Percentiles rank a stretch among this genome's conserved stretches.
Conservation (phyloP, 2,329 filamentous ascomycete species). For the Penicillium paneum region DNA sequence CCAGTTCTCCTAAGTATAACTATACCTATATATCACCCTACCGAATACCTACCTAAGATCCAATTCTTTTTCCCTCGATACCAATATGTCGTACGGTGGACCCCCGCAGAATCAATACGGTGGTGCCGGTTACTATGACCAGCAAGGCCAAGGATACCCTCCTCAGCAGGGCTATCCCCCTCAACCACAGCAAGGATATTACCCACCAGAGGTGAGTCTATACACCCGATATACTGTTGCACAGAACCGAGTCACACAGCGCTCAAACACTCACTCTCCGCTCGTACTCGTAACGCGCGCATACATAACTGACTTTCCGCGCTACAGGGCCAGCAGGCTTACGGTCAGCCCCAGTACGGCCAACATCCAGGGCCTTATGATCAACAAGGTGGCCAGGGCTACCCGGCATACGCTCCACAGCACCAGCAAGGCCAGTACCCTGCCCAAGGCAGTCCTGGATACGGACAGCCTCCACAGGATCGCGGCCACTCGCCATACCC, state of each 20-base stretch:
- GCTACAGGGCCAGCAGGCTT: constrained; percentile 18
- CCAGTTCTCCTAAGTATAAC: neutral
- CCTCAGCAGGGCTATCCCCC: constrained; percentile 22
- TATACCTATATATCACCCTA: neutral
- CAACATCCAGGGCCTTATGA: constrained; percentile 17
- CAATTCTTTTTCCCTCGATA: neutral
- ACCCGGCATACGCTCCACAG: constrained; percentile 14
- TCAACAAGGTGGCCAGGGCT: constrained; percentile 1
- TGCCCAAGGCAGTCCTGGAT: constrained; percentile 18
- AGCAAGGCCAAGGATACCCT: constrained; percentile 21
- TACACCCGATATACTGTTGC: neutral
- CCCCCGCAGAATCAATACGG: constrained; percentile 26
- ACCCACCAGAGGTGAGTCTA: constrained; percentile 26
- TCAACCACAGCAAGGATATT: constrained; percentile 25
- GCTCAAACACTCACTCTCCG: neutral
- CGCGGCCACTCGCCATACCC: constrained; percentile 29
- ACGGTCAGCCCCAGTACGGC: constrained; percentile 18
- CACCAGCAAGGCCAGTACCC: constrained; percentile 14
- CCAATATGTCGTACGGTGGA: constrained; percentile 22
- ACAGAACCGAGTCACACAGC: neutral
- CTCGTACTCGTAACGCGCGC: neutral
- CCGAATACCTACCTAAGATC: neutral
- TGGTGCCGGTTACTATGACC: constrained; percentile 19
- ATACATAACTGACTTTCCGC: neutral
- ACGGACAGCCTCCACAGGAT: constrained; percentile 26